Base-by-base conservation (phyloP, 306 rosid genomes). In the Gastrolobium bilobum region DNA sequence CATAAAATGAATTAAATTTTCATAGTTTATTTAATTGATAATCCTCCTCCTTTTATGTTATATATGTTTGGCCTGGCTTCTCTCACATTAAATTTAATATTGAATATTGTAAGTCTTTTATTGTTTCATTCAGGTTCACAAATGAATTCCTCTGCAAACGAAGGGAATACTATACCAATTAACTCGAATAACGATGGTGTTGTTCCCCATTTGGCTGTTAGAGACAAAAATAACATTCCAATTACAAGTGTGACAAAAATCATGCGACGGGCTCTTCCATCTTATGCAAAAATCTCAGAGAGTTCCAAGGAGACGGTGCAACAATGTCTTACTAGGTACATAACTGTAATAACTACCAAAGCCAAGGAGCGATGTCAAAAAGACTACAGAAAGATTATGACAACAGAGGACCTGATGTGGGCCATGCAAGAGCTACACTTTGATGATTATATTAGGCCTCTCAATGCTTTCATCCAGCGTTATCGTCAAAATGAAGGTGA, bases 371-470 rank as follows among this genome's bases (percentile, higher is more conserved):
- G 20, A 53, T 52, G 68, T 5, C 2, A 52, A 7, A 33, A 26
- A 0, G 75, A 72, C 43, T 73, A 4, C 0, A 63, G 79, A 20
- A 72, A 15, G 31, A 44, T 46, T 13, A 10, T 73, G 52, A 48
- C 39, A 5, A 62, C 29, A 0, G 53, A 80, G 29, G 84, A 80
- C 42, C 0, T 80, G 4, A 20, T 80, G 4, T 73, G 75, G 84
- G 84, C 69, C 1, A 31, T 80, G 10, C 2, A 43, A 2, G 3
- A 3, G 1, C 1, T 64, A 1, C 52, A 68, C 13, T 65, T 33
- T 56, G 1, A 33, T 54, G 4, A 73, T 2, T 80, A 64, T 33
- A 1, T 7, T 63, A 57, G 4, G 13, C 34, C 14, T 35, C 68
- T 80, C 8, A 1, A 5, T 13, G 0, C 15, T 20, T 80, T 42